A percentile compares a stretch with the other conserved stretches of the same genome.
These are phyloP conservation scores for Alternaria sp. DNA, from an alignment of 2,329 filamentous ascomycete genomes.

Conservation along the genomic window DNA sequence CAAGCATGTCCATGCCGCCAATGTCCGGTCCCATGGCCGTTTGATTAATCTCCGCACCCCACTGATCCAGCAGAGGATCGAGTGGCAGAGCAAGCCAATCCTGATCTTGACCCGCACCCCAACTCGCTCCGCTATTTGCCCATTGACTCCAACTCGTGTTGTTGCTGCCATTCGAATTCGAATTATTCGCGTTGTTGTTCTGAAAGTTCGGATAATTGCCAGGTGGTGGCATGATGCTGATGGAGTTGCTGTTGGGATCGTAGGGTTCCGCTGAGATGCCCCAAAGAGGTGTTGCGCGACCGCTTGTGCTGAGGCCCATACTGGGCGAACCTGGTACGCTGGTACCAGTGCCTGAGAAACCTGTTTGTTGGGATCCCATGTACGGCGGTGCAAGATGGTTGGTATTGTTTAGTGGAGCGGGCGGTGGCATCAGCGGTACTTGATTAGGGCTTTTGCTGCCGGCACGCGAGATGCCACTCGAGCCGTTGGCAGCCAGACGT, in stretches of 20 bases:
- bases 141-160: constrained; percentile 32
- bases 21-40: constrained; percentile 70
- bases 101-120: constrained; percentile 46
- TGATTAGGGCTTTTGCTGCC: constrained; percentile 38
- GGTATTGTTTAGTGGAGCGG: constrained; percentile 24
- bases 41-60: constrained; percentile 65
- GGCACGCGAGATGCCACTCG: constrained; percentile 50
- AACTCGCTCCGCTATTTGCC: constrained; percentile 28
- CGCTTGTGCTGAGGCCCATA: constrained; percentile 38
- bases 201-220: constrained; percentile 31
- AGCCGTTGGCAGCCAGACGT: constrained; percentile 62
- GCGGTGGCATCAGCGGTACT: constrained; percentile 47
- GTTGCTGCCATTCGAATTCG: constrained; percentile 18
- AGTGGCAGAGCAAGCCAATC: constrained; percentile 71
- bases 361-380: constrained; percentile 15
- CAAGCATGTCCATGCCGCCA: constrained; percentile 62
- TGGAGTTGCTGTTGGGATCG: constrained; percentile 53
- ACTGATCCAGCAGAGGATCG: constrained; percentile 66
- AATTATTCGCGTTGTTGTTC: constrained; percentile 24
- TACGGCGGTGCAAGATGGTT: constrained; percentile 28
- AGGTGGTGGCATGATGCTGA: constrained; percentile 60
- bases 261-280: constrained; percentile 57
- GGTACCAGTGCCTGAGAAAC: constrained; percentile 29
- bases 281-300: constrained; percentile 51
- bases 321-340: constrained; percentile 39